A percentile compares a stretch with the other conserved stretches of the same genome.
phyloP scores from a whole-genome alignment of 2,329 filamentous ascomycete genomes.

The Calonectria pseudoreteaudii region DNA sequence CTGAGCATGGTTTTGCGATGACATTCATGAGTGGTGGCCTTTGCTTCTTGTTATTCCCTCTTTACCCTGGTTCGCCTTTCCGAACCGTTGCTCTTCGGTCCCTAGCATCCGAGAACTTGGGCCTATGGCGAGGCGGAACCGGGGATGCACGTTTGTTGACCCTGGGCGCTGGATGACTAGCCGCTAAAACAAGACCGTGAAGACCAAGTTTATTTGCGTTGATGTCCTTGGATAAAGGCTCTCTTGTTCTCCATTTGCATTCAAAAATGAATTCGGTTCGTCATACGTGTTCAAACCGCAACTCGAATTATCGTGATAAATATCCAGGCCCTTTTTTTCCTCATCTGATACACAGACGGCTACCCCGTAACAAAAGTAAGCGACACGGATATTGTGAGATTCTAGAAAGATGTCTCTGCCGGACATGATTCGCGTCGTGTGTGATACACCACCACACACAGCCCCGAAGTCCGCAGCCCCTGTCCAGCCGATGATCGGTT shows the following conservation, averaged over 20 bases:
- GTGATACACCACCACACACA: conserved; percentile 13
- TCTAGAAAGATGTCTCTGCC: neutral
- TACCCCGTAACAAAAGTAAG: neutral
- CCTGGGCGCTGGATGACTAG: neutral
- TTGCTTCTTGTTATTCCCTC: neutral
- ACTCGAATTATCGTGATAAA: neutral
- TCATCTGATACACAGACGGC: conserved; percentile 12
- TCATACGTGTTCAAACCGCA: neutral
- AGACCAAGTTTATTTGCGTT: neutral
- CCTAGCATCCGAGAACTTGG: neutral
- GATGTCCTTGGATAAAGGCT: neutral
- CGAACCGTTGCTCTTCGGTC: conserved; percentile 4
- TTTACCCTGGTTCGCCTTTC: conserved; percentile 1
- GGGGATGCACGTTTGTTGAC: neutral
- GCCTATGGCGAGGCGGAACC: neutral
- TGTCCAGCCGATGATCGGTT: neutral
- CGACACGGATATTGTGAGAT: neutral
- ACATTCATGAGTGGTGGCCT: neutral
- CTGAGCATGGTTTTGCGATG: conserved; percentile 6
- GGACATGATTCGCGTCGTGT: neutral
- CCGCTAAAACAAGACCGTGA: neutral
- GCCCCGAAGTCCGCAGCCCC: neutral
- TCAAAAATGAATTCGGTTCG: neutral
- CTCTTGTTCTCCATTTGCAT: neutral
- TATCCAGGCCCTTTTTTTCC: neutral